Evolutionary conservation across 805 yeast genomes (phyloP).

Genomic region (Candida piceae): DNA sequence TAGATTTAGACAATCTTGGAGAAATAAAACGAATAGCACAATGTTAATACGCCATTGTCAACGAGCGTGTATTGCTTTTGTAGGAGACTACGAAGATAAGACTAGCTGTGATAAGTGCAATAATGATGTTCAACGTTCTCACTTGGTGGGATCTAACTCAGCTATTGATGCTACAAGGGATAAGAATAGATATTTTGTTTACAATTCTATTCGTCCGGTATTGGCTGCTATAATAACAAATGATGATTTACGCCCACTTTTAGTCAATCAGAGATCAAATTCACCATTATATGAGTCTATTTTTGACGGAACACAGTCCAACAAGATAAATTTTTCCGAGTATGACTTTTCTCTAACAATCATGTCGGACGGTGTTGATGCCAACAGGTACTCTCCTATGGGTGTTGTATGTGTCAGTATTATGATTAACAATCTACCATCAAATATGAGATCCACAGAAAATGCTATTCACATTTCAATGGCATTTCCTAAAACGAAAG

Average conservation of each 20-base stretch:
- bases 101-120: neutral
- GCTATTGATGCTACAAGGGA: neutral
- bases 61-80: neutral
- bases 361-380: neutral
- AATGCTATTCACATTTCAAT: neutral
- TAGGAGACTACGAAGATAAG: neutral
- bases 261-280: neutral
- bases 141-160: neutral
- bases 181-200: slow-evolving; percentile 1
- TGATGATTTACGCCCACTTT: neutral
- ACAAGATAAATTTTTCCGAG: too few relatives aligned
- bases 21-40: neutral
- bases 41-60: neutral
- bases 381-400: neutral
- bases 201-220: slow-evolving; percentile 1
- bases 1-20: neutral
- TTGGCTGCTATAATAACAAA: neutral
- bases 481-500: slow-evolving; percentile 1
- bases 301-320: neutral
- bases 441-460: neutral
- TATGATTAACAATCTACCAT: neutral
- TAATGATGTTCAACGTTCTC: too few relatives aligned
- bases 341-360: neutral
- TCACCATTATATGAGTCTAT: neutral
- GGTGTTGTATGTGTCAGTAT: neutral